A percentile compares a stretch with the other conserved stretches of the same genome.
Evolutionary conservation across 1,284 basidiomycete species (phyloP).

Genomic region (Microbotryum lychnidis-dioicae): DNA sequence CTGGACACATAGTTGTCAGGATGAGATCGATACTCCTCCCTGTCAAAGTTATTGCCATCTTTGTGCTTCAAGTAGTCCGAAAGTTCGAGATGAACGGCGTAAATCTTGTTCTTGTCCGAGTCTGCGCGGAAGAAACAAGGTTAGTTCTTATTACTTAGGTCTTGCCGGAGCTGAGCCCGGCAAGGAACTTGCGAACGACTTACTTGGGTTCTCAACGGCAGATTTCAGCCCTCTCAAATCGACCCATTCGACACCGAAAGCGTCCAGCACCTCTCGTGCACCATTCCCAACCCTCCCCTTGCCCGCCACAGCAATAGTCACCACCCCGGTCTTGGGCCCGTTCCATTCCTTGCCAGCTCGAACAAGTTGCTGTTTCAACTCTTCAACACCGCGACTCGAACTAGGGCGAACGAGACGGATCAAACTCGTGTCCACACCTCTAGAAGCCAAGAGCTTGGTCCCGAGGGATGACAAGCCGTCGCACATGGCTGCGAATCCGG

Average conservation of each 20-base stretch:
- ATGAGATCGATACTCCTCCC: conserved; percentile 61
- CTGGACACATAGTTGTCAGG: conserved; percentile 59
- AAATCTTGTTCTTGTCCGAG: conserved; percentile 59
- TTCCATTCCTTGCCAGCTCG: conserved; percentile 48
- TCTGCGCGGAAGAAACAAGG: conserved; percentile 39
- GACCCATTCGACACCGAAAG: conserved; percentile 59
- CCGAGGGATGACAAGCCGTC: conserved; percentile 72
- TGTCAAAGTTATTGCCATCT: conserved; percentile 53
- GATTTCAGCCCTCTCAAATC: conserved; percentile 51
- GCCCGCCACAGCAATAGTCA: conserved; percentile 61
- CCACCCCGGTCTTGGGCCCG: conserved; percentile 41
- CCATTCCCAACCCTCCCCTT: conserved; percentile 72
- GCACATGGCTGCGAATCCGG: conserved; percentile 74
- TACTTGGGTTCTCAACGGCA: conserved; percentile 51
- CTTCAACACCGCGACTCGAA: conserved; percentile 45
- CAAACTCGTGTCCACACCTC: conserved; percentile 52
- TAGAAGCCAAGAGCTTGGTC: conserved; percentile 58
- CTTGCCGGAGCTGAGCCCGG: too few species aligned
- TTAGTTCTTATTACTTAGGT: too few species aligned
- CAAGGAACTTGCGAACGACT: conserved; percentile 13
- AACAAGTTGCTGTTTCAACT: conserved; percentile 53
- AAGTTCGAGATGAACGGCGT: conserved; percentile 64
- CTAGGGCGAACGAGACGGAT: too few species aligned
- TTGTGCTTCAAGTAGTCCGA: conserved; percentile 57
- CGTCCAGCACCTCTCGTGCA: conserved; percentile 58